Conservation (phyloP, 2,329 filamentous ascomycete genomes). For the Tricladium varicosporioides region DNA sequence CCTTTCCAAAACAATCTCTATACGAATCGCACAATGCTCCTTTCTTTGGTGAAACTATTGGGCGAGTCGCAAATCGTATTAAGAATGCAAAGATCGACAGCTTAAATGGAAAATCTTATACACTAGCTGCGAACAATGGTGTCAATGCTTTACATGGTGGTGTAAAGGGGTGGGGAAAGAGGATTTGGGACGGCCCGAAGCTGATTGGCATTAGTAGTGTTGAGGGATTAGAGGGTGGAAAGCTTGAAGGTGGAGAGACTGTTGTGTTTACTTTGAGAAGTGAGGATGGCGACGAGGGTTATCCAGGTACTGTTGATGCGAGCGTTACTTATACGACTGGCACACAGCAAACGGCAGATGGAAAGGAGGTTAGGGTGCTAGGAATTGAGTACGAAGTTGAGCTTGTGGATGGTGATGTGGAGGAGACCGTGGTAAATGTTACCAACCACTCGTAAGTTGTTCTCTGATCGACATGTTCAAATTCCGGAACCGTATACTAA, state of each 20-base stretch:
- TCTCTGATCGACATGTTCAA: neutral
- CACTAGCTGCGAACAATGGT: conserved; percentile 72
- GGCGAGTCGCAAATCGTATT: conserved; percentile 80
- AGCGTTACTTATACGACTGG: conserved; percentile 76
- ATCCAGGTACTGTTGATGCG: conserved; percentile 79
- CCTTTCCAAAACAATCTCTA: conserved; percentile 72
- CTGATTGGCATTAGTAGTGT: conserved; percentile 52
- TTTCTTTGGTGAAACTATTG: conserved; percentile 93
- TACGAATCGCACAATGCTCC: conserved; percentile 75
- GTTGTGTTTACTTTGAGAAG: conserved; percentile 66
- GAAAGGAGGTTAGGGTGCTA: conserved; percentile 67
- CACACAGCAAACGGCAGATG: conserved; percentile 57
- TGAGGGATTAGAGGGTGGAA: conserved; percentile 54
- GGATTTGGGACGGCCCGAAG: conserved; percentile 70
- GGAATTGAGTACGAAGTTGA: conserved; percentile 89
- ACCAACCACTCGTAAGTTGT: conserved; percentile 83
- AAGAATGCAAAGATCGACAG: conserved; percentile 66
- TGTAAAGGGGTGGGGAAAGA: conserved; percentile 75
- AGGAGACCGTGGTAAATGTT: conserved; percentile 90
- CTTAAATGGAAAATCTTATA: conserved; percentile 70
- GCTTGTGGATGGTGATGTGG: conserved; percentile 62
- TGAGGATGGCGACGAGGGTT: conserved; percentile 83
- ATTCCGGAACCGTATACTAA: neutral
- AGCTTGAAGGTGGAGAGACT: conserved; percentile 61
- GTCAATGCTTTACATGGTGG: conserved; percentile 76